Evolutionary conservation across 495 filamentous ascomycete genomes (phyloP), one percentile per base, ranked within the genome.

Genomic region (Daldinia grandis): DNA sequence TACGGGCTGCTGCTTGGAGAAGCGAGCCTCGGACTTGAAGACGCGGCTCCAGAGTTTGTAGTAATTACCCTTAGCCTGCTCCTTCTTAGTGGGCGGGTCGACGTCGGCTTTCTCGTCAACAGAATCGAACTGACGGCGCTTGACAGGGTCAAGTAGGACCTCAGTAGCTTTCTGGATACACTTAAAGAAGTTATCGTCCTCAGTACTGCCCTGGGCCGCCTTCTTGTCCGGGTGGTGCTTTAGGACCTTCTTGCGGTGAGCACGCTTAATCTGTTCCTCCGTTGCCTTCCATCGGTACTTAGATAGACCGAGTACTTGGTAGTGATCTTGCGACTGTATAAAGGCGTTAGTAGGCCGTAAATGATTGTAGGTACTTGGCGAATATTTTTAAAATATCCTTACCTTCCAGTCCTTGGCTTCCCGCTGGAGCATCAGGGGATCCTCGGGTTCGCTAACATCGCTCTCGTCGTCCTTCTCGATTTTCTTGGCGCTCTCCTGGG

Each of bases 391-490:
- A 14, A 5, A 21, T 31, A 57, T 44, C 62, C 83, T 64, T 81
- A 94, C 94, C 92, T 99, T 99, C 95, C 95, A 99, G 86, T 99
- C 95, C 85, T 99, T 99, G 66, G 95, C 93, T 72, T 99, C 94
- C 28, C 94, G 88, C 73, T 89, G 83, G 14, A 98, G 89, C 88
- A 98, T 91, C 84, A 95, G 85, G 56, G 92, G 89, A 75, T 97
- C 93, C 81, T 99, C 95, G 38, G 90, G 82, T 82, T 99, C 95
- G 83, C 91, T 94, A 80, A 95, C 94, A 60, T 97, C 93, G 72
- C 90, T 90, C 50, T 89, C 88, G 61, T 97, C 91, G 60, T 97
- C 92, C 66, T 95, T 93, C 81, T 98, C 95, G 55, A 95, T 90
- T 81, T 95, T 97, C 88, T 95, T 95, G 74, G 93, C 94, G 66